Evolutionary conservation across 2,329 filamentous ascomycete genomes (phyloP), one percentile per base, ranked within the genome.

Genomic region (Conoideocrella luteorostrata): DNA sequence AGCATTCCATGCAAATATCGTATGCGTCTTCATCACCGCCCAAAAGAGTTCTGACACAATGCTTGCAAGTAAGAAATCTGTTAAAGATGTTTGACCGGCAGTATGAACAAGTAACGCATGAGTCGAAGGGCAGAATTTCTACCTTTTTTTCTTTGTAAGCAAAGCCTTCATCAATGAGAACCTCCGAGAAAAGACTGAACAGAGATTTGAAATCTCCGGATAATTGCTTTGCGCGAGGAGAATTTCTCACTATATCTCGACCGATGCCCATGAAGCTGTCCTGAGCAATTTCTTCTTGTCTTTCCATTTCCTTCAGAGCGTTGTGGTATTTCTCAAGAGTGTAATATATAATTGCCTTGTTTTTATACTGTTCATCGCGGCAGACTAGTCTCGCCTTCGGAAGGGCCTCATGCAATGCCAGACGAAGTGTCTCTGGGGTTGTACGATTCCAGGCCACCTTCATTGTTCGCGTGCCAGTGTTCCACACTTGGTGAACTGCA

Each of bases 391-490:
- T 80, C 9, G 90, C 88, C 54, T 89, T 88, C 0, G 90, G 89
- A 3, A 98, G 72, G 1, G 91, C 89, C 67, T 97, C 93, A 47
- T 82, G 77, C 17, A 97, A 64, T 1, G 91, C 93, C 61, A 94
- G 71, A 51, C 91, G 85, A 4, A 98, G 74, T 0, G 93, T 97
- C 57, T 97, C 89, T 2, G 86, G 85, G 0, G 90, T 96, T 0
- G 88, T 96, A 21, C 93, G 79, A 61, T 98, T 98, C 93, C 93
- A 98, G 0, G 93, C 93, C 7, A 95, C 89, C 61, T 98, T 98
- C 78, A 97, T 88, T 0, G 93, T 98, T 35, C 90, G 77, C 2
- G 91, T 96, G 17, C 93, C 93, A 39, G 91, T 80, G 59, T 98
- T 98, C 93, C 93, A 98, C 9, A 98, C 93, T 61, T 98, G 93